Evolutionary conservation across 768 basidiomycete genomes (phyloP).

Genomic region (Termitomyces sp.): DNA sequence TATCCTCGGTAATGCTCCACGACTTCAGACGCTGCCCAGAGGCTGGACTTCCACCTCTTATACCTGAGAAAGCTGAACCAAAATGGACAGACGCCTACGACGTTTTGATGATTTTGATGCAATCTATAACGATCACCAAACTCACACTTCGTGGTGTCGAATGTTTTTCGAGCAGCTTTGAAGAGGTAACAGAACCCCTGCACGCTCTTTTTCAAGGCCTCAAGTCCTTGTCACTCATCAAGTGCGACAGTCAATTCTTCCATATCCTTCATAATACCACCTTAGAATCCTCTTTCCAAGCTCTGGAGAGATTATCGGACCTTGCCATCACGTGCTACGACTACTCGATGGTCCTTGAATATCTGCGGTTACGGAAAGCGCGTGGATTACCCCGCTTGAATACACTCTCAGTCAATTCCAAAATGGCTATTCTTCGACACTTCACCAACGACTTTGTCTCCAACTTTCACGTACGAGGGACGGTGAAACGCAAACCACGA

Average conservation of each 20-base stretch:
- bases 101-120: conserved; percentile 9
- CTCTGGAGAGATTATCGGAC: conserved; percentile 10
- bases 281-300: neutral
- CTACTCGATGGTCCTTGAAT: conserved; percentile 12
- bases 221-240: conserved; percentile 9
- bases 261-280: conserved; percentile 13
- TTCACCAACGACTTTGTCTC: conserved; percentile 9
- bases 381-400: conserved; percentile 13
- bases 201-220: conserved; percentile 14
- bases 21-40: conserved; percentile 17
- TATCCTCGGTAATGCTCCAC: conserved; percentile 11
- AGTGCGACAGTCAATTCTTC: conserved; percentile 15
- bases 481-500: neutral
- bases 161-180: conserved; percentile 14
- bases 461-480: conserved; percentile 8
- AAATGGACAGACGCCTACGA: conserved; percentile 11
- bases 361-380: conserved; percentile 11
- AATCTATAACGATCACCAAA: conserved; percentile 7
- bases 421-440: conserved; percentile 15
- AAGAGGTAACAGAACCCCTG: conserved; percentile 8
- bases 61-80: neutral
- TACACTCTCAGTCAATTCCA: conserved; percentile 14
- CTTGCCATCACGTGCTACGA: conserved; percentile 17
- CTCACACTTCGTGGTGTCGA: conserved; percentile 18
- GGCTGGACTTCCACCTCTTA: conserved; percentile 1